Evolutionary conservation across 73 alveolate species (phyloP).

Genomic region (Paraurostyla sp.): DNA sequence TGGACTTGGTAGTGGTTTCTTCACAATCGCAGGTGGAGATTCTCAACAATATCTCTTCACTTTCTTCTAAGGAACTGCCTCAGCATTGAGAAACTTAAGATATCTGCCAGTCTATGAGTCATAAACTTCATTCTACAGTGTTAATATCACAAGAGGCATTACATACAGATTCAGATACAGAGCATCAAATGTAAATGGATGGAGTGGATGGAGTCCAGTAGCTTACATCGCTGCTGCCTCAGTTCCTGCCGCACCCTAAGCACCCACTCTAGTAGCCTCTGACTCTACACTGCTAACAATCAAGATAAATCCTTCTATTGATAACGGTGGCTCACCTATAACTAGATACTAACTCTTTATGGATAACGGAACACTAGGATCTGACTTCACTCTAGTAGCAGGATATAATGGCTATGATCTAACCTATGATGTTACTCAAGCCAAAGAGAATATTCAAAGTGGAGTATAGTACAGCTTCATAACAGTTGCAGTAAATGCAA

Average conservation of each 20-base stretch:
- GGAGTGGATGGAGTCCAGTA: conserved; percentile 72
- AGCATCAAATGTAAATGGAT: conserved; percentile 70
- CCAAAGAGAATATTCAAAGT: background rate
- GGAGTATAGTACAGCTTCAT: conserved; percentile 51
- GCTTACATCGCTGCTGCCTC: conserved; percentile 48
- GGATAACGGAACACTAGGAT: conserved; percentile 28
- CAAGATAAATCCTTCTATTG: conserved; percentile 17
- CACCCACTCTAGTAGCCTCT: conserved; percentile 22
- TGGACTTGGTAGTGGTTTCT: conserved; percentile 61
- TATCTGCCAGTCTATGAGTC: conserved; percentile 13
- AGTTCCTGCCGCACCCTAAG: conserved; percentile 30
- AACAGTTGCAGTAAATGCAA: conserved; percentile 23
- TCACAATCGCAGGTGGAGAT: conserved; percentile 74
- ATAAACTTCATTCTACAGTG: background rate
- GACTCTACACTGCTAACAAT: conserved; percentile 35
- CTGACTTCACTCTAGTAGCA: background rate
- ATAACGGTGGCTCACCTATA: conserved; percentile 51
- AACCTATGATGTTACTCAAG: background rate
- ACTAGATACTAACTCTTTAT: conserved; percentile 59
- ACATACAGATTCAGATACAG: conserved; percentile 67
- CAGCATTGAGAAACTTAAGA: background rate
- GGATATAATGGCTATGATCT: background rate
- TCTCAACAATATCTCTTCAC: background rate
- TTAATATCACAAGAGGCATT: conserved; percentile 55
- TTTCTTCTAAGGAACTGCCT: conserved; percentile 42